Evolutionary conservation across 164 flowering plant genomes (phyloP), one percentile per base, ranked within the genome.

Genomic region (Chimonanthus praecox): DNA sequence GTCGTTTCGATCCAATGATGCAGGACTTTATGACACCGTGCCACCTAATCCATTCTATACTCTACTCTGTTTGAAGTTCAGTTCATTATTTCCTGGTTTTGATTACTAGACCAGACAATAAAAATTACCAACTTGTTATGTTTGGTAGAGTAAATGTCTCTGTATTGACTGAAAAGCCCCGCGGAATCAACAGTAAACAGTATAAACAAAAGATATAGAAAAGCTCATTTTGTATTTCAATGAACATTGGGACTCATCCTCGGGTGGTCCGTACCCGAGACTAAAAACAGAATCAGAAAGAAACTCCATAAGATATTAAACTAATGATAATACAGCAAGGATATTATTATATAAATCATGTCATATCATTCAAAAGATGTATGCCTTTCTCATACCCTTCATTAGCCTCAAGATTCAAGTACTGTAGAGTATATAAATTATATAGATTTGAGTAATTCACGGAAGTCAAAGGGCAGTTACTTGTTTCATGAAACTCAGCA

Each of bases 21-120:
- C 6, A 49, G 61, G 60, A 13, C 62, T 49, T 20, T n/a, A 43
- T 5, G 20, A 13, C 60, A 49, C 4, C 4, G 21, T 43, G 67
- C 63, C 69, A 69, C 72, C 72, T 72, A 77, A 73, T 63, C 64
- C 51, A 21, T 46, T 48, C 44, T 77, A 20, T 45, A 10, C 10
- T 51, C n/a, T 16, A 54, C 15, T 54, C 15, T 54, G 0, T 10
- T 9, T 54, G 33, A 33, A 1, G 33, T 33, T 33, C 2, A 33
- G 4, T 54, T 54, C 60, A 54, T 16, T 63, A 18, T 63, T 50
- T 15, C 51, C 15, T 69, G 46, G 44, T 4, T 18, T 65, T 15
- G 68, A 48, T 16, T 13, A 4, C 15, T 7, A 47, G 54, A 7
- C 58, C 58, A 47, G 54, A 48, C 54, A 47, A 47, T 16, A 47